Conservation (phyloP, 208 protist genomes). For the Tritrichomonas foetus region DNA sequence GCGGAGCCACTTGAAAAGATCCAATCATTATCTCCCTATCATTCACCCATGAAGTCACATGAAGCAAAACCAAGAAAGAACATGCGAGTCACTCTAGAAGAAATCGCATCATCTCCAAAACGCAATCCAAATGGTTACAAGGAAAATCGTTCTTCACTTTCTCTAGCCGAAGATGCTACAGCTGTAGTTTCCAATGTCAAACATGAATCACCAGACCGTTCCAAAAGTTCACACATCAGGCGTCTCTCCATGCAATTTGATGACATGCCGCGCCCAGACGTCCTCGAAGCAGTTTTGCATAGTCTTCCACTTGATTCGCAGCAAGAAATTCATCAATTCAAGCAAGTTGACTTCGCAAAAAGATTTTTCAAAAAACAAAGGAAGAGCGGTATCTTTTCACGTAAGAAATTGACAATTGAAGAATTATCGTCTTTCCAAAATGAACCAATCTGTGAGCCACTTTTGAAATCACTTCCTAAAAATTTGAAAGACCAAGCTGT, state of each 20-base stretch:
- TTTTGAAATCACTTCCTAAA: background rate
- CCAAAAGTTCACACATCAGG: background rate
- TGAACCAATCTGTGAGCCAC: background rate
- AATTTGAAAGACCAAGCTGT: background rate
- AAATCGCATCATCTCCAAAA: too few relatives aligned
- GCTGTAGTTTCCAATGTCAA: background rate
- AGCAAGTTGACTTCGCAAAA: background rate
- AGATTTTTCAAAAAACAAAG: background rate
- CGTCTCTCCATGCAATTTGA: background rate
- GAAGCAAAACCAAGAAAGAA: too few relatives aligned
- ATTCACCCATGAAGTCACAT: too few relatives aligned
- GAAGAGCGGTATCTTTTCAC: background rate
- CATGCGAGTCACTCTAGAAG: too few relatives aligned
- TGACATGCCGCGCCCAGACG: too few relatives aligned
- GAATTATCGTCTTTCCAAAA: background rate
- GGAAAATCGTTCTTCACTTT: background rate
- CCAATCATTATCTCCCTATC: too few relatives aligned
- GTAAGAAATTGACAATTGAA: background rate
- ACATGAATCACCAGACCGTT: background rate
- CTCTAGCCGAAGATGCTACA: background rate
- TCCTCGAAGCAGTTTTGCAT: too few relatives aligned
- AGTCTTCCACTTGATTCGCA: background rate
- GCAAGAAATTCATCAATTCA: background rate
- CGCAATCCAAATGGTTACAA: background rate
- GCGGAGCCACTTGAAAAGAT: background rate